Conservation (phyloP, 225 moss, liverwort and hornwort genomes). For the Marchantia paleacea region DNA sequence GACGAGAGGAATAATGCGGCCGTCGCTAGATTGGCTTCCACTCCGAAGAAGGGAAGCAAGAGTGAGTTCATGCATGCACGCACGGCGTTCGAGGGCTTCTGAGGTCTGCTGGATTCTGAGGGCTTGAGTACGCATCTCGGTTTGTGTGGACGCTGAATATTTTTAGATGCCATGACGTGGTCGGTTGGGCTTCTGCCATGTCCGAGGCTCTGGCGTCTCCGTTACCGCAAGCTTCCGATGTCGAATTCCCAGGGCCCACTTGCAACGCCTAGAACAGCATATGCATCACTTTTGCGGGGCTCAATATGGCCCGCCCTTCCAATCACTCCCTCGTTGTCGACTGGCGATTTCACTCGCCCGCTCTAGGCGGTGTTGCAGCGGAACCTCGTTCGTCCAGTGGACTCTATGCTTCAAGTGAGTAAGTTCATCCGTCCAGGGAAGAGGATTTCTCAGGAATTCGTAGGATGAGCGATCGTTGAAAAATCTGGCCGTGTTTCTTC, state of each 20-base stretch:
- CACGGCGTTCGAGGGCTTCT: no score
- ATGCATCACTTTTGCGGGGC: not conserved
- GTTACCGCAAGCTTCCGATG: not conserved
- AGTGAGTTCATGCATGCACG: no score
- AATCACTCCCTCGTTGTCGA: not conserved
- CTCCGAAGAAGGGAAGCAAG: no score
- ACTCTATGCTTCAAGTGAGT: constrained; percentile 4
- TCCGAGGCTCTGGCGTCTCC: not conserved
- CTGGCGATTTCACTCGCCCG: not conserved
- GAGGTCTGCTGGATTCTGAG: no score
- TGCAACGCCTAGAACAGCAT: not conserved
- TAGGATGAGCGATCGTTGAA: not conserved
- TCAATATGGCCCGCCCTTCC: not conserved
- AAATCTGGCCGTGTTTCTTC: not conserved
- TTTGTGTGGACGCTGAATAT: not conserved
- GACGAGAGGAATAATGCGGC: no score
- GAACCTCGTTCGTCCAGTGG: not conserved
- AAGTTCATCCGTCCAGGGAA: not conserved
- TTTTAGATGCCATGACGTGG: constrained; percentile 6
- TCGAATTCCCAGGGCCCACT: not conserved
- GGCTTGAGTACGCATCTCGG: not conserved
- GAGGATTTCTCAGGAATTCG: not conserved
- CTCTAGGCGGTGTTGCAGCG: not conserved
- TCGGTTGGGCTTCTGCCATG: not conserved
- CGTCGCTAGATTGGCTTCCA: no score